These are phyloP conservation scores for Haberlea rhodopensis DNA, from an alignment of 257 asterid species.

Conservation along the genomic window DNA sequence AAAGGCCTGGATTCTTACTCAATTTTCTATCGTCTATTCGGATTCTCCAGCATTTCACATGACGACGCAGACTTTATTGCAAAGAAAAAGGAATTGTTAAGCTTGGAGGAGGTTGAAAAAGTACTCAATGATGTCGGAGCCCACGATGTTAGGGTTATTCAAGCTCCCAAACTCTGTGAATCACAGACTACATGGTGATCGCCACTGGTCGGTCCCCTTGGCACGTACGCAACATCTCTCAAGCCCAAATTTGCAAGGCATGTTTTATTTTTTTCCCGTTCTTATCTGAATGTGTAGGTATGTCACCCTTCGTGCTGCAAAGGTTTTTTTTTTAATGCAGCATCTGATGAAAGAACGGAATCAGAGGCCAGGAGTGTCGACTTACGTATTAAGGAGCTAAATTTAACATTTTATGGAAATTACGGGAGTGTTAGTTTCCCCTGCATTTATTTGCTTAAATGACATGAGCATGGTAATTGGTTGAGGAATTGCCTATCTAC, in stretches of 20 bases:
- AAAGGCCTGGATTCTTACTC: conserved; percentile 33
- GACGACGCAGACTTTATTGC: neutral
- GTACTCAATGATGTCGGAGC: conserved; percentile 81
- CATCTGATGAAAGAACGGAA: too few species aligned
- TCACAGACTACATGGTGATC: conserved; percentile 77
- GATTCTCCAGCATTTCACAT: conserved; percentile 28
- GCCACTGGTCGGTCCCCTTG: conserved; percentile 94
- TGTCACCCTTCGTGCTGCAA: neutral
- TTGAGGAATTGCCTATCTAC: too few species aligned
- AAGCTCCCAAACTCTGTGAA: conserved; percentile 60
- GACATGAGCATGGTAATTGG: too few species aligned
- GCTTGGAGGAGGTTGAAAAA: conserved; percentile 78
- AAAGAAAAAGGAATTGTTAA: conserved; percentile 45
- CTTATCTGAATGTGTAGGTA: neutral
- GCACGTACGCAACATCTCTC: conserved; percentile 96
- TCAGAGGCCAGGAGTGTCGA: too few species aligned
- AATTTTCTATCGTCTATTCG: conserved; percentile 32
- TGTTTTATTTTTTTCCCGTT: conserved; percentile 29
- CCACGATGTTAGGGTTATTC: conserved; percentile 64
- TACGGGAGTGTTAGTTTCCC: too few species aligned
- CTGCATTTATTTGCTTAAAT: too few species aligned
- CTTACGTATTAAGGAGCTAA: too few species aligned
- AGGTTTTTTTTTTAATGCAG: too few species aligned
- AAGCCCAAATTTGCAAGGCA: conserved; percentile 83
- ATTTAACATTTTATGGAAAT: too few species aligned